Conservation (phyloP, 805 yeast genomes). For the Cyberlindnera mississippiensis region DNA sequence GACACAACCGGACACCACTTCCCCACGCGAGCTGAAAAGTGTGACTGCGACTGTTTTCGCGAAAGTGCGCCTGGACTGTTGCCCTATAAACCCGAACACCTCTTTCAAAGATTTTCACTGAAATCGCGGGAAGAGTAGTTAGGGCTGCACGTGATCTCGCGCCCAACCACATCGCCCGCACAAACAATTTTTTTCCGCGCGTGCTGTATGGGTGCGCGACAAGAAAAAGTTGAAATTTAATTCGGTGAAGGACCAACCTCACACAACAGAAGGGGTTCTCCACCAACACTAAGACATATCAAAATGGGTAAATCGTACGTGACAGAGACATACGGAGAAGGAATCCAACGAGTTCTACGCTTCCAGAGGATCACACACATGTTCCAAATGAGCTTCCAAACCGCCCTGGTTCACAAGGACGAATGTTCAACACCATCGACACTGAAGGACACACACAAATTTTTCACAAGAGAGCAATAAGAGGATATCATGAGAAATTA, state of each 20-base stretch:
- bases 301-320: constrained; percentile 32
- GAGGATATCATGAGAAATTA: too few relatives aligned
- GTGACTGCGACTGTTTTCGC: constrained; percentile 6
- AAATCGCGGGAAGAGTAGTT: neutral
- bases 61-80: neutral
- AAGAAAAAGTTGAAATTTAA: constrained; percentile 22
- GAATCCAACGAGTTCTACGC: constrained; percentile 2
- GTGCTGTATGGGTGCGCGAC: constrained; percentile 7
- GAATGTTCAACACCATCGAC: neutral
- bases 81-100: constrained; percentile 11
- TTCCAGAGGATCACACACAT: neutral
- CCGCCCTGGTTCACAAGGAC: neutral
- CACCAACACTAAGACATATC: constrained; percentile 17
- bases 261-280: constrained; percentile 1
- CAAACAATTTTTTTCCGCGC: constrained; percentile 10
- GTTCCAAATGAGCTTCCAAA: neutral
- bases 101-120: neutral
- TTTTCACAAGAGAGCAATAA: neutral
- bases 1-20: constrained; percentile 17
- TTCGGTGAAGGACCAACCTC: constrained; percentile 10
- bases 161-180: neutral
- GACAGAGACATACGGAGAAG: neutral
- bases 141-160: constrained; percentile 12
- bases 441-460: neutral
- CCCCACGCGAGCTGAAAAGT: too few relatives aligned